phyloP scores from a whole-genome alignment of 2,329 filamentous ascomycete species.

The Trichoderma semiorbis region DNA sequence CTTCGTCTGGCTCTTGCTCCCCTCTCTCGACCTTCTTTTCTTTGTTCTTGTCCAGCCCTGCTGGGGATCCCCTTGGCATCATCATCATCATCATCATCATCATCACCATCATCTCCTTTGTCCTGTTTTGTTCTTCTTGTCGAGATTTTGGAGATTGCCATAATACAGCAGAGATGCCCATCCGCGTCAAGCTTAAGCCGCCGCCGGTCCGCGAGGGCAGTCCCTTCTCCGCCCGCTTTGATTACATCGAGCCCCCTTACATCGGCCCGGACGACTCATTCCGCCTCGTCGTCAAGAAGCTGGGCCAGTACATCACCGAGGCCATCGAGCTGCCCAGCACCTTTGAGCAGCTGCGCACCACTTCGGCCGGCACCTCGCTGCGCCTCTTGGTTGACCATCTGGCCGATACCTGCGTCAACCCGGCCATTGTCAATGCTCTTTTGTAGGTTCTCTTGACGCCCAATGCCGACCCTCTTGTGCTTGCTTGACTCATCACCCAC shows the following conservation, averaged over 20 bases:
- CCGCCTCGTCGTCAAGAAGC: conserved; percentile 62
- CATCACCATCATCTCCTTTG: not conserved
- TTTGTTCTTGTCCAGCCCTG: too few relatives aligned
- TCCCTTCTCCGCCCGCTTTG: conserved; percentile 34
- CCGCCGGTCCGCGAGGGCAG: conserved; percentile 34
- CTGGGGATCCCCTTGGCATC: too few relatives aligned
- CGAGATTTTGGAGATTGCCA: not conserved
- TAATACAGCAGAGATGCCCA: conserved; percentile 31
- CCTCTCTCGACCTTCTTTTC: not conserved
- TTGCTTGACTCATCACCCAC: conserved; percentile 12
- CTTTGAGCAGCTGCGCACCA: conserved; percentile 71
- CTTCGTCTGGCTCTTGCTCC: not conserved
- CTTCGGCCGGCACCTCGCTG: conserved; percentile 57
- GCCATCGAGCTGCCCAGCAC: conserved; percentile 62
- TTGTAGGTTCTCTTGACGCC: conserved; percentile 50
- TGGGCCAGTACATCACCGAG: conserved; percentile 62
- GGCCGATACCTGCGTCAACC: conserved; percentile 60
- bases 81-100: not conserved
- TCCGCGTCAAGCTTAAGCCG: conserved; percentile 36
- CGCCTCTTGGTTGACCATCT: conserved; percentile 62
- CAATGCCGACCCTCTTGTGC: not conserved
- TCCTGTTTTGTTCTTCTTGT: not conserved
- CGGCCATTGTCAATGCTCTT: conserved; percentile 67
- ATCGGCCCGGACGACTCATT: conserved; percentile 59
- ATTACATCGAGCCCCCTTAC: conserved; percentile 46